Base-by-base conservation (phyloP, 345 rosid species). In the Noccaea bulbosa region DNA sequence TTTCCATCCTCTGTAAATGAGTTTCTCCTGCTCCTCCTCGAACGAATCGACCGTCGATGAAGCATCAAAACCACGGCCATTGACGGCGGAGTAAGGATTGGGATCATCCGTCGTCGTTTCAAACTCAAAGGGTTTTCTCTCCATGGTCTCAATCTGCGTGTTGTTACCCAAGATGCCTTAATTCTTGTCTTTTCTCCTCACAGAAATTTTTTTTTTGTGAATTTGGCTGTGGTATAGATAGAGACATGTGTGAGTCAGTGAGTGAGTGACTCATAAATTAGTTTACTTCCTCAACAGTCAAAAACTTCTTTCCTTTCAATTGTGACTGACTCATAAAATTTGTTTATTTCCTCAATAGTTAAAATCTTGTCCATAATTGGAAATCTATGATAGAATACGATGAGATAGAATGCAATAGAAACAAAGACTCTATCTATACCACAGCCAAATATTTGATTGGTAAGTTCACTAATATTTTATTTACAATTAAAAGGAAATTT, bases 1-100 rank as follows among this genome's bases (percentile, higher is more conserved):
- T 74, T 78, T 83, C 94, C 94, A 88, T 41, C 94, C 94, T 77
- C 86, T 84, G 55, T 88, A 83, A 20, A 80, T 76, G 35, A 82
- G 59, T 62, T 81, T 65, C 12, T 70, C 54, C 70, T 83, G 81
- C 4, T 73, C 70, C 0, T 53, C 77, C 2, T 70, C 72, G 14
- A 33, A 53, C 4, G 65, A 62, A 62, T 69, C 65, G 24, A 54
- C 70, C 43, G 66, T 8, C 32, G 70, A 67, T 1, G 52, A 53
- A 7, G 30, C 24, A 60, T 44, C 68, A 38, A 66, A 65, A 45
- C 57, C 58, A 61, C 78, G 65, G 7, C 35, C 73, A 34, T 62
- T 54, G 50, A 38, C 79, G 71, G 75, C 61, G 70, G 74, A 67
- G 58, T 35, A 24, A 47, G 77, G 67, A 60, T 39, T 60, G n/a